Evolutionary conservation across 164 flowering plant genomes (phyloP), one percentile per base, ranked within the genome.

Genomic region (Dillenia suffruticosa): DNA sequence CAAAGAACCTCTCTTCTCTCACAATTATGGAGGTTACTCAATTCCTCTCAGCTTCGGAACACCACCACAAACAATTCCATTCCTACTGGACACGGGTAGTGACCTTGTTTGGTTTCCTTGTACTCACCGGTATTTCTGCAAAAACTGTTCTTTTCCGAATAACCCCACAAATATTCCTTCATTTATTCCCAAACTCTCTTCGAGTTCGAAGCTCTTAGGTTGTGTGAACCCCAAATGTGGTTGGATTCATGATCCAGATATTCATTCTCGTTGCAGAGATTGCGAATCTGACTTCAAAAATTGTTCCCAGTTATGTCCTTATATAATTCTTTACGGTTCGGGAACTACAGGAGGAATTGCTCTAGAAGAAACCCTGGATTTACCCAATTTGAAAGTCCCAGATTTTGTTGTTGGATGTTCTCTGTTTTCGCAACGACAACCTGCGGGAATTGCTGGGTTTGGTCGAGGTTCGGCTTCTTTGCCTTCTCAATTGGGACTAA

Each of bases 91-190:
- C 63, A 86, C 92, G 1, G 88, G 84, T 2, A 82, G 84, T 61
- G 70, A 71, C 51, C 73, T 83, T 6, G 79, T 79, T 3, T 86
- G 91, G 91, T 70, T 83, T 67, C 91, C 88, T 11, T 86, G 91
- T 52, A 83, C 91, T 19, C 62, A 65, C 16, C 63, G 59, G 32
- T 86, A 83, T 60, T 14, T 57, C 49, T 86, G 91, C 73, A 62
- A 46, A 12, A 73, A 80, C 65, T 86, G 91, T 56, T 58, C 78
- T 12, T 56, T 63, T 51, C 26, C 68, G 40, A 9, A 60, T 1
- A 44, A 65, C 54, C 44, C 72, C 9, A 2, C 70, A 12, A 44
- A 46, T 12, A 57, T 55, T 57, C 66, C 70, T 7, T 10, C 79
- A 1, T 86, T 78, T 61, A 66, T 74, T 22, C 91, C 86, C 54